These are phyloP conservation scores for Rheum nobile DNA, from an alignment of 148 eudicot species.

Conservation along the genomic window DNA sequence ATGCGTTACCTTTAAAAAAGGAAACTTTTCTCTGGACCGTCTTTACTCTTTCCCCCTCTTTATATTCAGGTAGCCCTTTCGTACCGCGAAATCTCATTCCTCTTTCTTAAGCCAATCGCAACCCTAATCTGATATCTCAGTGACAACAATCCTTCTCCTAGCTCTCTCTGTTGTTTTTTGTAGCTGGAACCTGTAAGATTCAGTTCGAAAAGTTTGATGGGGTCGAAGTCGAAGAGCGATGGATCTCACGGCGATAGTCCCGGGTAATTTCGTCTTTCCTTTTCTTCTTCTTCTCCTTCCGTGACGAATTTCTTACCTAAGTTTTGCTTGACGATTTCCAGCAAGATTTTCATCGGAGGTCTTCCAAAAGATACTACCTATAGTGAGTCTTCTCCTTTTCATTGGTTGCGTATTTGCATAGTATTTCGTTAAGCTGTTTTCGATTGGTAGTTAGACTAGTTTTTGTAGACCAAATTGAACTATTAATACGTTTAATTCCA, in stretches of 20 bases:
- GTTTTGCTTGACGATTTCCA: conserved; percentile 13
- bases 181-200: neutral
- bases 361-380: conserved; percentile 46
- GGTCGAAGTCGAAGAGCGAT: conserved; percentile 20
- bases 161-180: neutral
- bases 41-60: neutral
- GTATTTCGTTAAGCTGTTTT: neutral
- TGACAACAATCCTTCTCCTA: neutral
- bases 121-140: neutral
- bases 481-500: neutral
- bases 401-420: neutral
- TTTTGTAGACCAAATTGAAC: neutral
- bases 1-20: neutral
- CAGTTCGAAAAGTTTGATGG: conserved; percentile 14
- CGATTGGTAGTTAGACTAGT: neutral
- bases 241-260: conserved; percentile 43
- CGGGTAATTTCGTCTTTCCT: conserved; percentile 18
- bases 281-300: neutral
- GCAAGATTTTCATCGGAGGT: conserved; percentile 75
- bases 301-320: neutral
- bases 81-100: neutral
- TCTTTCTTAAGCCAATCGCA: neutral
- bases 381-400: conserved; percentile 13
- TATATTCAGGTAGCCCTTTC: neutral
- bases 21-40: neutral